Evolutionary conservation across 2,329 filamentous ascomycete genomes (phyloP).

Genomic region (Mariannaea elegans): DNA sequence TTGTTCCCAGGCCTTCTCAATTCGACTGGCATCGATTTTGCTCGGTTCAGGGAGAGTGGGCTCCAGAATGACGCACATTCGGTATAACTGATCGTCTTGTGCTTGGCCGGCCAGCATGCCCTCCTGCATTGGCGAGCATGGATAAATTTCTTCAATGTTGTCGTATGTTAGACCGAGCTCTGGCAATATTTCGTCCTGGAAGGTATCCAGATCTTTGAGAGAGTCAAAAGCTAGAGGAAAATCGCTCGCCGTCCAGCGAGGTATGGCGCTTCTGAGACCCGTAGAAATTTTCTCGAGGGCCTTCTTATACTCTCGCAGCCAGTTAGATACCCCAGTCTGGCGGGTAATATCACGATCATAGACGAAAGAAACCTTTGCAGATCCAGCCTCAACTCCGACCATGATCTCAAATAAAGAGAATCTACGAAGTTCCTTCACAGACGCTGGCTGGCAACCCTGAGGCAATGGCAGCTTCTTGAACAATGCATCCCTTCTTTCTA

Average conservation of each 20-base stretch:
- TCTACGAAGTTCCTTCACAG: neutral
- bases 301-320: neutral
- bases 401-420: neutral
- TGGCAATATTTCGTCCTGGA: neutral
- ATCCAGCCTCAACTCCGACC: neutral
- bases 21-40: neutral
- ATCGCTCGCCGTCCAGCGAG: constrained; percentile 35
- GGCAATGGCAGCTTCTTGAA: constrained; percentile 5
- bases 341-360: constrained; percentile 1
- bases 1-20: too few species aligned
- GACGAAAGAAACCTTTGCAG: neutral
- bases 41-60: neutral
- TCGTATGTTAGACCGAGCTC: neutral
- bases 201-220: constrained; percentile 4
- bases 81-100: neutral
- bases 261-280: neutral
- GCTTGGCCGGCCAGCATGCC: neutral
- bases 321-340: neutral
- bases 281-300: constrained; percentile 1
- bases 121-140: neutral
- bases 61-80: neutral
- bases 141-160: neutral
- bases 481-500: constrained; percentile 21
- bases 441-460: neutral
- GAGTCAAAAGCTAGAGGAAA: constrained; percentile 34